Percentiles rank a stretch among this genome's conserved stretches.
phyloP scores from a whole-genome alignment of 108 stramenopile genomes.

The Mayamaea pseudoterrestris region DNA sequence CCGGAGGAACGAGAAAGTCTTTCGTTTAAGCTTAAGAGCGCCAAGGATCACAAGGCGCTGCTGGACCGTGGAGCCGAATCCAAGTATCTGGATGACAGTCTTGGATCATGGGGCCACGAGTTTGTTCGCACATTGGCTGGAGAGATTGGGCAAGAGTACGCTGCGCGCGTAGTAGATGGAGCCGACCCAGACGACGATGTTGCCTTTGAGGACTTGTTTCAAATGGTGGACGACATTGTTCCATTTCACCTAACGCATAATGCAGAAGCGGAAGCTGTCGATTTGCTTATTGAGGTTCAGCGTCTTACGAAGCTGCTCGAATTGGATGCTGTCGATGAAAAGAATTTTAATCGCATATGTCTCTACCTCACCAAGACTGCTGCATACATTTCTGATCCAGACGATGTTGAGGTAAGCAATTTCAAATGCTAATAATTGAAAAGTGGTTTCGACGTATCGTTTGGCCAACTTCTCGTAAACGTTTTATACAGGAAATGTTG shows the following conservation, averaged over 20 bases:
- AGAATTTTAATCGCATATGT: conserved; percentile 91
- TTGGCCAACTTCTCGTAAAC: background rate
- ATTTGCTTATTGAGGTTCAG: conserved; percentile 95
- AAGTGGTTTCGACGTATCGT: background rate
- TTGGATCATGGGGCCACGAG: conserved; percentile 98
- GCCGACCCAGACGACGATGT: conserved; percentile 62
- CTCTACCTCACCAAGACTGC: conserved; percentile 95
- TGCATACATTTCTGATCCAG: conserved; percentile 89
- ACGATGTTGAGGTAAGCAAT: conserved; percentile 71
- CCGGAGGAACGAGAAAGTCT: conserved; percentile 83
- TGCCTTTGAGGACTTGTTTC: conserved; percentile 64
- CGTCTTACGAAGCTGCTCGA: conserved; percentile 68
- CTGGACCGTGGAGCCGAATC: conserved; percentile 21
- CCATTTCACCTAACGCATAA: conserved; percentile 96
- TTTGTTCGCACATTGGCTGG: conserved; percentile 92
- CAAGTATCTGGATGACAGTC: conserved; percentile 55
- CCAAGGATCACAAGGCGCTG: conserved; percentile 60
- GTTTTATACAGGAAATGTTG: conserved; percentile 60
- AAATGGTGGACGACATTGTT: conserved; percentile 94
- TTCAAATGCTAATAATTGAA: background rate
- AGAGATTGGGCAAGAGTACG: conserved; percentile 95
- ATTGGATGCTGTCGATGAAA: conserved; percentile 78
- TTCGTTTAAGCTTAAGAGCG: conserved; percentile 82
- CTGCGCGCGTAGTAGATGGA: conserved; percentile 61
- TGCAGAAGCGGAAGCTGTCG: conserved; percentile 98